A percentile compares a stretch with the other conserved stretches of the same genome.
Conservation (phyloP, 2,329 filamentous ascomycete species). For the Penicillium sp. region DNA sequence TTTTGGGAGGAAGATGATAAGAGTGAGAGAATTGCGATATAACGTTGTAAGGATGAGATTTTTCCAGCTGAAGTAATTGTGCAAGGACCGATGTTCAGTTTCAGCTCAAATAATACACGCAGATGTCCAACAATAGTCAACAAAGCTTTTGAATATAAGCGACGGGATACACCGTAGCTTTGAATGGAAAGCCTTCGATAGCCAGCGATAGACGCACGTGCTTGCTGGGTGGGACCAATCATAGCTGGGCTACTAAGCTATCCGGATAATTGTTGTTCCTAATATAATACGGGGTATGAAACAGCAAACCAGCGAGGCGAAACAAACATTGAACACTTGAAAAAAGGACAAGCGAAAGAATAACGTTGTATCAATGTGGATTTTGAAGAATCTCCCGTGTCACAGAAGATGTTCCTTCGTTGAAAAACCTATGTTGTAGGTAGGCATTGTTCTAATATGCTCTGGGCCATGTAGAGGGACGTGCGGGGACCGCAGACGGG, state of each 20-base stretch:
- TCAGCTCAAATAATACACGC: neutral
- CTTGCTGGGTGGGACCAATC: neutral
- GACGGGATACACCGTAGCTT: neutral
- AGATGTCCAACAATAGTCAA: neutral
- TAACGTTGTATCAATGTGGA: too few relatives aligned
- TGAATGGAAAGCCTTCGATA: conserved; percentile 4
- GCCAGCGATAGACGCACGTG: conserved; percentile 14
- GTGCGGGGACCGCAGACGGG: too few relatives aligned
- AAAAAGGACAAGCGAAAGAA: too few relatives aligned
- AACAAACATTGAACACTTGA: too few relatives aligned
- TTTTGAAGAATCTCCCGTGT: too few relatives aligned
- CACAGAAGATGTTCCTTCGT: too few relatives aligned
- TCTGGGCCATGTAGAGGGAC: too few relatives aligned
- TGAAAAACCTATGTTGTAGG: too few relatives aligned
- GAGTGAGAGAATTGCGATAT: neutral
- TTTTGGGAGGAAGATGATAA: neutral
- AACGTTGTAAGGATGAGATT: neutral
- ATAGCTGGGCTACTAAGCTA: neutral
- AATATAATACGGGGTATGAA: too few relatives aligned
- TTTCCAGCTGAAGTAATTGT: neutral
- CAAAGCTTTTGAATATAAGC: too few relatives aligned
- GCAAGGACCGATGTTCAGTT: neutral
- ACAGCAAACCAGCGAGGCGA: neutral
- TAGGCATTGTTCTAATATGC: too few relatives aligned
- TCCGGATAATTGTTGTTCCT: conserved; percentile 6